Conservation (phyloP, 2,329 filamentous ascomycete species). For the Clarireedia homoeocarpa region DNA sequence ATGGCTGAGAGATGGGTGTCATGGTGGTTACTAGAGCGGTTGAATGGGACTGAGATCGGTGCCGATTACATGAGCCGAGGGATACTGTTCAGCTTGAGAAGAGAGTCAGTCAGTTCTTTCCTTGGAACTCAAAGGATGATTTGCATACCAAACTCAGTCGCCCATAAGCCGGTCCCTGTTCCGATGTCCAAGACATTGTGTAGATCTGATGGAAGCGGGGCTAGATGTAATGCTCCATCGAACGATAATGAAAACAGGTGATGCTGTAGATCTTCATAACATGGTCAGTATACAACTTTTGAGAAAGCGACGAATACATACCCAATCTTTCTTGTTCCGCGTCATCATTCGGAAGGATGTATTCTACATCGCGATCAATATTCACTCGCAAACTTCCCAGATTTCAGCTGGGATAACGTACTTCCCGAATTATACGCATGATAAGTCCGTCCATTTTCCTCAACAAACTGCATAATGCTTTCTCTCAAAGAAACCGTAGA, state of each 20-base stretch:
- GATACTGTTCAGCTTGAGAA: conserved; percentile 18
- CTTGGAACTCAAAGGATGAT: not conserved
- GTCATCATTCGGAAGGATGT: conserved; percentile 17
- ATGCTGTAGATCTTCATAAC: conserved; percentile 13
- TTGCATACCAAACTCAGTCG: conserved; percentile 23
- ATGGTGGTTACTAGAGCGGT: conserved; percentile 14
- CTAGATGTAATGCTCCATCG: conserved; percentile 9
- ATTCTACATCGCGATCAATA: conserved; percentile 7
- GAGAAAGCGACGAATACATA: not conserved
- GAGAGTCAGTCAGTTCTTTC: not conserved
- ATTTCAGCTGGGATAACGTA: not conserved
- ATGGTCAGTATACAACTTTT: not conserved
- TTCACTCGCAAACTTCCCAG: not conserved
- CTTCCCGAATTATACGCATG: conserved; percentile 19
- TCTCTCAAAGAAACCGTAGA: conserved; percentile 18
- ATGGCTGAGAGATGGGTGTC: not conserved
- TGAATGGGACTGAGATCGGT: conserved; percentile 28
- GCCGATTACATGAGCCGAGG: conserved; percentile 23
- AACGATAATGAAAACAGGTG: conserved; percentile 12
- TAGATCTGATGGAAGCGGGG: conserved; percentile 11
- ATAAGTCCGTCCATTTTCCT: conserved; percentile 27
- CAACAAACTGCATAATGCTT: conserved; percentile 31
- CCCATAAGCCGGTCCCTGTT: conserved; percentile 15
- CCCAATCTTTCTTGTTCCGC: conserved; percentile 7
- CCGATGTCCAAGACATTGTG: conserved; percentile 13